A percentile compares a stretch with the other conserved stretches of the same genome.
Evolutionary conservation across 1,284 basidiomycete genomes (phyloP).

Genomic region (Papiliotrema flavescens): DNA sequence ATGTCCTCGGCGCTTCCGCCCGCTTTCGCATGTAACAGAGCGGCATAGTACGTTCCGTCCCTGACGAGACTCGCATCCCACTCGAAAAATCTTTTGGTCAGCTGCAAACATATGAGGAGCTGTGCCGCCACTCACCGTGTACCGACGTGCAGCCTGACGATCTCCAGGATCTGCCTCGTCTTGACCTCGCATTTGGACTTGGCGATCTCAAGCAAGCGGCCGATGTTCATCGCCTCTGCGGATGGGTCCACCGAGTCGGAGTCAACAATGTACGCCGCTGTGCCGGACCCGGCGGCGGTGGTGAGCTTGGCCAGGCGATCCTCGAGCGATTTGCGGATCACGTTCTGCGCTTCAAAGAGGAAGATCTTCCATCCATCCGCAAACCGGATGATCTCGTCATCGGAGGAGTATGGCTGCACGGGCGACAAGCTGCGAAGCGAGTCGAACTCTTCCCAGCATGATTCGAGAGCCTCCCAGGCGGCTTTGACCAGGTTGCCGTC

Average conservation of each 20-base stretch:
- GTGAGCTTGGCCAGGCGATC: slow-evolving; percentile 26
- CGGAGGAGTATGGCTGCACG: slow-evolving; percentile 50
- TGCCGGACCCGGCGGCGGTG: neutral
- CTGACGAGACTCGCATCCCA: slow-evolving; percentile 77
- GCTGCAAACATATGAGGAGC: neutral
- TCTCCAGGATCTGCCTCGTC: slow-evolving; percentile 54
- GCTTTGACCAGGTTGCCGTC: slow-evolving; percentile 62
- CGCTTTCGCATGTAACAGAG: slow-evolving; percentile 59
- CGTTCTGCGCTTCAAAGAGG: slow-evolving; percentile 45
- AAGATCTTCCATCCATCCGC: slow-evolving; percentile 63
- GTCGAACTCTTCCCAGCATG: slow-evolving; percentile 76
- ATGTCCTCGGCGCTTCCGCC: slow-evolving; percentile 66
- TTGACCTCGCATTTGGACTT: slow-evolving; percentile 54
- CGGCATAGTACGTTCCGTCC: slow-evolving; percentile 64
- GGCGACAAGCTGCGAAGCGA: slow-evolving; percentile 52
- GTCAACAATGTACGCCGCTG: slow-evolving; percentile 21
- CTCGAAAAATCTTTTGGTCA: slow-evolving; percentile 58
- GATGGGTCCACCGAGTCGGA: neutral
- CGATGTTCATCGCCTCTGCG: slow-evolving; percentile 24
- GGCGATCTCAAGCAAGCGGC: slow-evolving; percentile 55
- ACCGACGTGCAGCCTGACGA: slow-evolving; percentile 51
- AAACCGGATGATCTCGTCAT: slow-evolving; percentile 65
- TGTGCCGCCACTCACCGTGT: slow-evolving; percentile 19
- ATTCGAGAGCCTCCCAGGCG: slow-evolving; percentile 75
- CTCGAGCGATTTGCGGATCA: slow-evolving; percentile 43